Evolutionary conservation across 2,329 filamentous ascomycete genomes (phyloP).

Genomic region (Aureobasidium sp.): DNA sequence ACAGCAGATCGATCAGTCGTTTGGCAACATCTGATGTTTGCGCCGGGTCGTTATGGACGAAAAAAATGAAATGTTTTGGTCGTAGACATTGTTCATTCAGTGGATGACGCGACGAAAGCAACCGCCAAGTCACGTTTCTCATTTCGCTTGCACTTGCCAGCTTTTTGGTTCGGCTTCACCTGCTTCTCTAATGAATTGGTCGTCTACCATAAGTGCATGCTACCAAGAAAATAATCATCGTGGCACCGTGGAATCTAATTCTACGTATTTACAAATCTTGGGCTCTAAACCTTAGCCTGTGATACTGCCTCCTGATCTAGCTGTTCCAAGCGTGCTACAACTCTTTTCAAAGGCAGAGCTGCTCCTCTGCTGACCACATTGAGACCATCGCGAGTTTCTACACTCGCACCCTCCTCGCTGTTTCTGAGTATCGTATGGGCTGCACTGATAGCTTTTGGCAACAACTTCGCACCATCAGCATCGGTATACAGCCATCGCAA

Average conservation of each 20-base stretch:
- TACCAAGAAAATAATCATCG: background rate
- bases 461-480: constrained; percentile 25
- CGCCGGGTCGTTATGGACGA: background rate
- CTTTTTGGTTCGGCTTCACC: background rate
- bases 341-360: constrained; percentile 18
- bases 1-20: background rate
- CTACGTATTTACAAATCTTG: background rate
- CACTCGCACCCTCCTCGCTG: constrained; percentile 25
- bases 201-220: background rate
- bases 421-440: constrained; percentile 33
- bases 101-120: constrained; percentile 6
- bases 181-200: background rate
- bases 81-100: background rate
- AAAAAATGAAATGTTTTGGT: background rate
- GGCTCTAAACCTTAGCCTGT: background rate
- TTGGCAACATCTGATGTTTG: background rate
- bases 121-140: constrained; percentile 7
- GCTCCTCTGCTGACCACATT: constrained; percentile 40
- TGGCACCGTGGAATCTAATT: background rate
- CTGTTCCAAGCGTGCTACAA: constrained; percentile 8
- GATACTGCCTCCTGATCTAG: background rate
- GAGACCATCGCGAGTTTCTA: constrained; percentile 35
- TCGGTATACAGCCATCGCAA: constrained; percentile 43
- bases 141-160: background rate
- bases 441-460: constrained; percentile 36